Conservation (phyloP, 352 stramenopile genomes). For the Phytophthora pini region DNA sequence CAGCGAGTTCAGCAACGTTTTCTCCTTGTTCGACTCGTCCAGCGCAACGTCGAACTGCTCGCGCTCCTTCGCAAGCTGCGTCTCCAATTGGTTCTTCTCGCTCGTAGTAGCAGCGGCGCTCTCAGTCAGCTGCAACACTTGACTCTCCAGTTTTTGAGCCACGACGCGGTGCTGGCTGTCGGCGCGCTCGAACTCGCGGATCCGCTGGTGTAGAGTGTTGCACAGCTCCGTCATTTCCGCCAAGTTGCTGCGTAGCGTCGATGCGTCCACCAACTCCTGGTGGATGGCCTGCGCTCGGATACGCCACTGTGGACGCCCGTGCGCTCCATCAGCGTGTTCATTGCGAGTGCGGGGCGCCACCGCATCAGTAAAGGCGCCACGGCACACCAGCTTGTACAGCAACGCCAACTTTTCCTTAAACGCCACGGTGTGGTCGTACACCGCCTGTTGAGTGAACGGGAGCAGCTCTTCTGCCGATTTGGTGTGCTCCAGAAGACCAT, state of each 20-base stretch:
- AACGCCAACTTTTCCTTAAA: constrained; percentile 72
- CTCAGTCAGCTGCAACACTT: constrained; percentile 67
- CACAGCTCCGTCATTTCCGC: constrained; percentile 74
- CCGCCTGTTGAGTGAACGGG: constrained; percentile 52
- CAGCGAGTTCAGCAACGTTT: constrained; percentile 64
- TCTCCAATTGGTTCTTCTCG: constrained; percentile 61
- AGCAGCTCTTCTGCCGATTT: constrained; percentile 41
- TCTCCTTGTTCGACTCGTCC: constrained; percentile 88
- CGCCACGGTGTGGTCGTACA: constrained; percentile 51
- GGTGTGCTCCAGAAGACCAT: constrained; percentile 24
- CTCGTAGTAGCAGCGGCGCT: constrained; percentile 30
- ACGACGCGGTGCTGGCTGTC: constrained; percentile 84
- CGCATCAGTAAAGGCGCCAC: constrained; percentile 78
- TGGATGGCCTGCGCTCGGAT: constrained; percentile 81
- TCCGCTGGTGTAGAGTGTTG: constrained; percentile 64
- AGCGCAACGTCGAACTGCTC: constrained; percentile 79
- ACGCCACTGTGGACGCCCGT: constrained; percentile 69
- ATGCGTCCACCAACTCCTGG: constrained; percentile 67
- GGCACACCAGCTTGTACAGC: constrained; percentile 80
- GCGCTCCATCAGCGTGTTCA: constrained; percentile 26
- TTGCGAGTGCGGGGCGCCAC: constrained; percentile 53
- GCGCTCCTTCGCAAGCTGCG: constrained; percentile 68
- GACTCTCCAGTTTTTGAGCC: constrained; percentile 80
- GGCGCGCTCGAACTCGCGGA: constrained; percentile 75
- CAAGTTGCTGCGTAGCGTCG: constrained; percentile 61